Evolutionary conservation across 257 asterid genomes (phyloP), one percentile per base, ranked within the genome.

Genomic region (Linderniella brevidens): DNA sequence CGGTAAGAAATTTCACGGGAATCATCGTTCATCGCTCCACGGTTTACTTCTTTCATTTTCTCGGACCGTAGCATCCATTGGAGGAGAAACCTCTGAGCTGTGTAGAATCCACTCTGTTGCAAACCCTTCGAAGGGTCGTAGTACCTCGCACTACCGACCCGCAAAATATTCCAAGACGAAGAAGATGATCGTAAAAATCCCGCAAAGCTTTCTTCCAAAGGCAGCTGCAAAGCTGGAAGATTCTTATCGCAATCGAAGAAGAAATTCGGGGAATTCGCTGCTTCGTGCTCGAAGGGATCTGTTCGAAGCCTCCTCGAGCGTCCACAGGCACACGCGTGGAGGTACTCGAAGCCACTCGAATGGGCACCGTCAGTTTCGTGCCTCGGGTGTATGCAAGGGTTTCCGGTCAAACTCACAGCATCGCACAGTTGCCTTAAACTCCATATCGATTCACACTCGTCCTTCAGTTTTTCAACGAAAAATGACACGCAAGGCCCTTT

Each of bases 271-370:
- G 60, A 63, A 64, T 88, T 88, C 35, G 99, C 94, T 29, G 86
- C 53, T 63, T 79, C 88, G 58, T 67, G 79, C 73, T 90, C 92
- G 61, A 85, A 90, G 38, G 99, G 99, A 61, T 90, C 99, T 14
- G 86, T 68, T 46, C 76, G 70, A 39, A 77, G 66, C 57, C 63
- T 78, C 63, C 96, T 79, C n/a, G 94, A 74, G 50, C 99, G 99
- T 29, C 99, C 96, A 69, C 99, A 90, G 13, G 86, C 92, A 76
- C 99, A 90, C n/a, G 94, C 94, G 67, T 90, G 96, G 64, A 90
- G 94, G 72, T 85, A 90, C 17, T 76, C 81, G 54, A 59, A 79
- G 59, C 96, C 96, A 64, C 99, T 85, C 37, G 92, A 81, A 79
- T 90, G 99, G 43, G 70, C 68, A 60, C 66, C 70, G 38, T 52